A percentile compares a stretch with the other conserved stretches of the same genome.
Conservation (phyloP, 768 basidiomycete genomes). For the Russula virescens region DNA sequence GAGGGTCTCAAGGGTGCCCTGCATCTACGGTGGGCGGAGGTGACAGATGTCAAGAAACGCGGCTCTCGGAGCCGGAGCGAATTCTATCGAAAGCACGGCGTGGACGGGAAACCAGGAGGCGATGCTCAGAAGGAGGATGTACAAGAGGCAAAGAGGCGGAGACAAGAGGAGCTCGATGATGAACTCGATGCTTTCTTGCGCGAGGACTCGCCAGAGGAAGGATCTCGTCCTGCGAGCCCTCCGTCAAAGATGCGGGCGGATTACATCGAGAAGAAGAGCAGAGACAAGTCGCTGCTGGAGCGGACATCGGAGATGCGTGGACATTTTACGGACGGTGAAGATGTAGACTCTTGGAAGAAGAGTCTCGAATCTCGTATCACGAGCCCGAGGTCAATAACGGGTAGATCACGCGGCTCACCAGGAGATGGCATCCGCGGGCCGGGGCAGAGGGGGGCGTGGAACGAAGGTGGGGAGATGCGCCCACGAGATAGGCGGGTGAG, state of each 20-base stretch:
- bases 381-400: slow-evolving; percentile 24
- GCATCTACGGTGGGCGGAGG: slow-evolving; percentile 70
- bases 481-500: slow-evolving; percentile 36
- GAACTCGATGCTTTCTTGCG: slow-evolving; percentile 68
- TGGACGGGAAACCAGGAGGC: slow-evolving; percentile 50
- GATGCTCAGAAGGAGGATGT: slow-evolving; percentile 27
- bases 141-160: slow-evolving; percentile 31
- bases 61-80: slow-evolving; percentile 67
- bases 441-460: slow-evolving; percentile 12
- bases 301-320: slow-evolving; percentile 47
- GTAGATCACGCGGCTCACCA: slow-evolving; percentile 24
- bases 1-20: slow-evolving; percentile 62
- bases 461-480: slow-evolving; percentile 26
- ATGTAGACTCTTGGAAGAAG: slow-evolving; percentile 29
- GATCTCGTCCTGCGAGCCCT: slow-evolving; percentile 30
- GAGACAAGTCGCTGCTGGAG: slow-evolving; percentile 44
- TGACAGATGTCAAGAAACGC: slow-evolving; percentile 69
- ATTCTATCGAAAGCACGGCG: slow-evolving; percentile 75
- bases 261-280: slow-evolving; percentile 41
- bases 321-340: slow-evolving; percentile 32
- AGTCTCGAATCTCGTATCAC: slow-evolving; percentile 40
- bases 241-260: slow-evolving; percentile 67
- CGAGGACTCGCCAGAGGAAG: slow-evolving; percentile 34
- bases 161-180: slow-evolving; percentile 46
- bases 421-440: slow-evolving; percentile 8